phyloP scores from a whole-genome alignment of 345 rosid species.

The Garcia nutans region DNA sequence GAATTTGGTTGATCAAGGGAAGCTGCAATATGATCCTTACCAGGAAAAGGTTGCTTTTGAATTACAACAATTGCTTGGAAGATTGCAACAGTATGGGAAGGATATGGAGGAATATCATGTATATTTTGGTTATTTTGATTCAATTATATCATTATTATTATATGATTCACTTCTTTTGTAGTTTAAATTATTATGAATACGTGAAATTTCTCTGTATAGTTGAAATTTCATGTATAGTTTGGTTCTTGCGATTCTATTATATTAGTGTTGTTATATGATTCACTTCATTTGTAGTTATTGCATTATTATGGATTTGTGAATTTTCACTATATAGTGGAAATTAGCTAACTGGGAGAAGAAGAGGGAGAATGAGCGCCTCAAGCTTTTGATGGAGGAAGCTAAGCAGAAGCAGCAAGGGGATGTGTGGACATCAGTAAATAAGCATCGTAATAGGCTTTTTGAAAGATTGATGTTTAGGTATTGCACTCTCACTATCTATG shows the following conservation, averaged over 20 bases:
- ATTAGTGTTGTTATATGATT: too few species aligned
- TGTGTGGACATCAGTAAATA: slow-evolving; percentile 57
- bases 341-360: slow-evolving; percentile 74
- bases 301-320: not conserved
- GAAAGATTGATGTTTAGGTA: slow-evolving; percentile 69
- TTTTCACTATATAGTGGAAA: slow-evolving; percentile 43
- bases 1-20: slow-evolving; percentile 65
- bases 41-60: slow-evolving; percentile 75
- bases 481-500: too few species aligned
- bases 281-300: not conserved
- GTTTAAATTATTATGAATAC: too few species aligned
- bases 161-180: too few species aligned
- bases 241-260: not conserved
- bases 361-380: slow-evolving; percentile 65
- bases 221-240: slow-evolving; percentile 62
- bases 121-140: too few species aligned
- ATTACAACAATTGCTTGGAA: slow-evolving; percentile 60
- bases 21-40: slow-evolving; percentile 67
- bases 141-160: too few species aligned
- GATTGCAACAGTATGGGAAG: slow-evolving; percentile 76
- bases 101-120: slow-evolving; percentile 89
- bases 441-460: slow-evolving; percentile 45
- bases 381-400: slow-evolving; percentile 77
- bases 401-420: slow-evolving; percentile 64
- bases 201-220: too few species aligned